Evolutionary conservation across 129 eudicot genomes (phyloP).

Genomic region (Lactuca sativa): DNA sequence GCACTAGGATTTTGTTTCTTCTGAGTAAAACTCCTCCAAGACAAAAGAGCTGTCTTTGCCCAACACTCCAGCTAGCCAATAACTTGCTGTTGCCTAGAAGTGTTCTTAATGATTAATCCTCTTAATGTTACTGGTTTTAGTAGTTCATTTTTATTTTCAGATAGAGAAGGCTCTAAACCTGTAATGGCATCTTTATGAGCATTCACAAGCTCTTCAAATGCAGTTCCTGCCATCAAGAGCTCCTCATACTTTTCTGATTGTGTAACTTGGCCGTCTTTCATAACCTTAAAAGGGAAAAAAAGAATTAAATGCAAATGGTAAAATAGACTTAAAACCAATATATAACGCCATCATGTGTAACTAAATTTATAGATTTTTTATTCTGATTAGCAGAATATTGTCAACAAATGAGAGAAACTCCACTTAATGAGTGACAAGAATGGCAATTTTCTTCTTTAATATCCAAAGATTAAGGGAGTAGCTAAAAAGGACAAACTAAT

Average conservation of each 20-base stretch:
- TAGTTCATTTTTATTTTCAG: conserved; percentile 18
- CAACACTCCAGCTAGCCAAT: conserved; percentile 45
- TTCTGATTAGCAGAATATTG: conserved; percentile 52
- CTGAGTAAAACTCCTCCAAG: too few species aligned
- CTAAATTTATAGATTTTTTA: conserved; percentile 1
- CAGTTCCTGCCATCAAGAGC: too few species aligned
- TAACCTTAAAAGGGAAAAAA: conserved; percentile 48
- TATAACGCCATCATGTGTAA: not conserved
- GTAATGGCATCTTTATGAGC: conserved; percentile 60
- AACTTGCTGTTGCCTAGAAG: conserved; percentile 64
- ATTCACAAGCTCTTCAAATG: conserved; percentile 66
- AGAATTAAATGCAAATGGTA: not conserved
- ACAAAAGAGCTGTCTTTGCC: too few species aligned
- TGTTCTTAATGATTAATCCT: conserved; percentile 54
- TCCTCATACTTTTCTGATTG: conserved; percentile 68
- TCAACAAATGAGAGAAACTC: conserved; percentile 69
- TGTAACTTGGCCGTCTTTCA: conserved; percentile 57
- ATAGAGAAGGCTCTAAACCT: conserved; percentile 36
- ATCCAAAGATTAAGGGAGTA: not conserved
- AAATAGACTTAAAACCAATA: not conserved
- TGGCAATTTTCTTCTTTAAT: conserved; percentile 48
- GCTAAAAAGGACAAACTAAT: not conserved
- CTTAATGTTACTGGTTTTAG: conserved; percentile 41
- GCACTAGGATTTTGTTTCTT: too few species aligned
- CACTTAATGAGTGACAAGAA: conserved; percentile 87